phyloP scores from a whole-genome alignment of 208 protist genomes.

The Trypanosoma mega region DNA sequence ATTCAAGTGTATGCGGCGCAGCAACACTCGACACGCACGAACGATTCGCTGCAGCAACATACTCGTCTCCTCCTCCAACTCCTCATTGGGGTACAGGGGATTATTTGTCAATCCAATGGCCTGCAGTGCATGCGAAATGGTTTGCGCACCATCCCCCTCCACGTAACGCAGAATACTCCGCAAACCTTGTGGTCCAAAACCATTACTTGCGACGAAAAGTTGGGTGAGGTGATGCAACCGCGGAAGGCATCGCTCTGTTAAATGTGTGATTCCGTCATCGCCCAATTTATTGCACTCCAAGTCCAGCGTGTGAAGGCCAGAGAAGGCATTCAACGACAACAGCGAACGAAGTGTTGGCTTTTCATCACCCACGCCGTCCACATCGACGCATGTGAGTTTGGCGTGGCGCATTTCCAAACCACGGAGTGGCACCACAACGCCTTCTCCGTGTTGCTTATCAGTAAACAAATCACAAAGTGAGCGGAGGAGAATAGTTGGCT shows the following conservation, averaged over 20 bases:
- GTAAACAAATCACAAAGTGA: background rate
- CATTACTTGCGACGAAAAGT: conserved; percentile 25
- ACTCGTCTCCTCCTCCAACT: background rate
- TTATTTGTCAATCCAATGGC: conserved; percentile 31
- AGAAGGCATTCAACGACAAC: background rate
- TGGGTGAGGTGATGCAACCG: conserved; percentile 13
- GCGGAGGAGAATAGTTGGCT: background rate
- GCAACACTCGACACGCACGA: conserved; percentile 3
- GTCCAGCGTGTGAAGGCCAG: conserved; percentile 12
- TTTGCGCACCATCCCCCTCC: background rate
- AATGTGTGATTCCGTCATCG: conserved; percentile 16
- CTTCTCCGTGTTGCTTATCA: background rate
- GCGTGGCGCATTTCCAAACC: conserved; percentile 16
- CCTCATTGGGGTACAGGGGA: background rate
- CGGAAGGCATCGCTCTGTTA: conserved; percentile 15
- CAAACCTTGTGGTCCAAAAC: conserved; percentile 9
- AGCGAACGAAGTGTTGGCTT: background rate
- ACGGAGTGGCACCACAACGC: background rate
- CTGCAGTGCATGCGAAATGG: conserved; percentile 3
- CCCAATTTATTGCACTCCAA: conserved; percentile 28
- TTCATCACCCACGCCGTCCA: background rate
- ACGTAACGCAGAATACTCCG: conserved; percentile 10
- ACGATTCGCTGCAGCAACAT: conserved; percentile 7
- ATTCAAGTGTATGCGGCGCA: conserved; percentile 29
- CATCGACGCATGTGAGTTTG: background rate